Evolutionary conservation across 2,329 filamentous ascomycete genomes (phyloP).

Genomic region (Thelonectria discophora): DNA sequence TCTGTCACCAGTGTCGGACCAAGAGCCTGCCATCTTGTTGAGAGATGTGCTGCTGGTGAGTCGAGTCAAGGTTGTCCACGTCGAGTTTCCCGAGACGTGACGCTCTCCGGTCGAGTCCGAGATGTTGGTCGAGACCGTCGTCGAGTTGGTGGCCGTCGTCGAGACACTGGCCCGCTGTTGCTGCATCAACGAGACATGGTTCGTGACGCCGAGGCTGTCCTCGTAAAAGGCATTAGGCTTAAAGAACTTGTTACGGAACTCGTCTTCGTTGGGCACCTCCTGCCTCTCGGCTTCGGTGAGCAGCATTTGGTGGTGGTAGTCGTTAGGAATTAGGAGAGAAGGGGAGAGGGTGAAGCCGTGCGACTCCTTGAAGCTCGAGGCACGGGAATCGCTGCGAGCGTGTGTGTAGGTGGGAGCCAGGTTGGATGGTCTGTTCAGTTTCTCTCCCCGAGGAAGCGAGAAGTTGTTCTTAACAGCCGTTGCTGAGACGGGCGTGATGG

Average conservation of each 20-base stretch:
- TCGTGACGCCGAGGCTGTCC: constrained; percentile 29
- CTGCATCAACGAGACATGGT: constrained; percentile 33
- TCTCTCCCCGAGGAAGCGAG: constrained; percentile 58
- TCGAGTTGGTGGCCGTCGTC: constrained; percentile 61
- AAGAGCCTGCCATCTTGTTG: constrained; percentile 46
- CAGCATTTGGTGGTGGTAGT: constrained; percentile 65
- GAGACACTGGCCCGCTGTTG: constrained; percentile 64
- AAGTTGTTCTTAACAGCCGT: constrained; percentile 58
- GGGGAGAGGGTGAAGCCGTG: constrained; percentile 69
- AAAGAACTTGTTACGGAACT: constrained; percentile 36
- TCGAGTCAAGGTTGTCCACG: constrained; percentile 62
- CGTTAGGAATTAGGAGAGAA: constrained; percentile 68
- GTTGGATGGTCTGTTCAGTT: constrained; percentile 38
- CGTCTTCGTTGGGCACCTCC: constrained; percentile 47
- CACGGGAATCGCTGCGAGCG: constrained; percentile 57
- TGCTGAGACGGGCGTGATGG: constrained; percentile 53
- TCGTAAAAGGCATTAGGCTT: constrained; percentile 33
- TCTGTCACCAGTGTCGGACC: constrained; percentile 46
- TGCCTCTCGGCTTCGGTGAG: constrained; percentile 42
- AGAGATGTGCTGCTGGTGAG: constrained; percentile 63
- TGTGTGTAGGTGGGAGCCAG: constrained; percentile 43
- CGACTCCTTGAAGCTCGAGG: constrained; percentile 66
- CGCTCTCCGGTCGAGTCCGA: constrained; percentile 60
- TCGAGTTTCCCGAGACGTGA: constrained; percentile 63
- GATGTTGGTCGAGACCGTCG: constrained; percentile 56